These are phyloP conservation scores for Avena insularis DNA, from an alignment of 176 grass and related monocot genomes.

Conservation along the genomic window DNA sequence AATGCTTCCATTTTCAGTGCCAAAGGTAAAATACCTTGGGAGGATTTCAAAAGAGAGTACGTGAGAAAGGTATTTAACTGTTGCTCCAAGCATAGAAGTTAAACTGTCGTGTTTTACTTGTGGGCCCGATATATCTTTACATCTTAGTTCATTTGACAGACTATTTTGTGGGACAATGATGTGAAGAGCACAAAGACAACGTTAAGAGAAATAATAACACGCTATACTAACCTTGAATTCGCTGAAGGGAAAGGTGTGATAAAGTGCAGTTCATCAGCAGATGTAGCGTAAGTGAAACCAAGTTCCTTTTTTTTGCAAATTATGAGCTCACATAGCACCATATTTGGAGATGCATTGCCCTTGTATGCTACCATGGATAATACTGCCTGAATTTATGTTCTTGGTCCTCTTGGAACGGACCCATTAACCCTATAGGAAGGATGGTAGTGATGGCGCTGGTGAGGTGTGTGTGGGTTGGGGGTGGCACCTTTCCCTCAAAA, in stretches of 20 bases:
- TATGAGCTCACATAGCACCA: not conserved
- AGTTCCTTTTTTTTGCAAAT: slow-evolving; percentile 36
- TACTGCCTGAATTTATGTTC: not conserved
- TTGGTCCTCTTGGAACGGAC: not conserved
- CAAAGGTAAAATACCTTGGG: slow-evolving; percentile 75
- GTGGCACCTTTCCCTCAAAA: too few species aligned
- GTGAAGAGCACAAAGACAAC: slow-evolving; percentile 94
- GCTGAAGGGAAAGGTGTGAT: slow-evolving; percentile 84
- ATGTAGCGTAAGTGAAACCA: slow-evolving; percentile 76
- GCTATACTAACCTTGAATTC: slow-evolving; percentile 87
- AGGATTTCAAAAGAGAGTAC: slow-evolving; percentile 92
- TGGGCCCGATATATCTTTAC: slow-evolving; percentile 26
- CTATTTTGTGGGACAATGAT: slow-evolving; percentile 98
- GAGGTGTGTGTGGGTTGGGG: too few species aligned
- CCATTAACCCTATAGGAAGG: too few species aligned
- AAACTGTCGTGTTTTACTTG: slow-evolving; percentile 26
- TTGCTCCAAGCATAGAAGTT: slow-evolving; percentile 1
- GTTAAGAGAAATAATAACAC: slow-evolving; percentile 95
- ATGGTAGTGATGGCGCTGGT: too few species aligned
- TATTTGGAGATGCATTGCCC: slow-evolving; percentile 26
- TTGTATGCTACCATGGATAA: slow-evolving; percentile 2
- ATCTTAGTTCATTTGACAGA: slow-evolving; percentile 56
- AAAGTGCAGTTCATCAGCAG: slow-evolving; percentile 68
- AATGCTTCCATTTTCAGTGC: slow-evolving; percentile 90
- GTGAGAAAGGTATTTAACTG: slow-evolving; percentile 77